Percentiles rank a stretch among this genome's conserved stretches.
phyloP scores from a whole-genome alignment of 73 alveolate genomes.

The Paramecium tetraurelia region DNA sequence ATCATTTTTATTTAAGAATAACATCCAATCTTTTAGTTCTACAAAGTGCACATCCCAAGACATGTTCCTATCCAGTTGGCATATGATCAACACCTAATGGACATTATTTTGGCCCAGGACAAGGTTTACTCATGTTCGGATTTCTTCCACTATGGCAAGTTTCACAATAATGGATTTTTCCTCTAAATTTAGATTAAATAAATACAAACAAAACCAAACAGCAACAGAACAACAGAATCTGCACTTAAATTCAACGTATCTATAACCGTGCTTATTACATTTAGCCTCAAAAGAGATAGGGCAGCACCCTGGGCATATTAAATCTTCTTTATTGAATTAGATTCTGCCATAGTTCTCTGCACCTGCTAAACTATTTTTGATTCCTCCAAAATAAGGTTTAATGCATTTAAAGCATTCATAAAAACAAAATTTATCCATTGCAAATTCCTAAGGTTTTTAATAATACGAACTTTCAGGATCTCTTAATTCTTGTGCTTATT shows the following conservation, averaged over 20 bases:
- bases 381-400: constrained; percentile 97
- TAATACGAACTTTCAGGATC: constrained; percentile 81
- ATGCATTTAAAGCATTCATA: constrained; percentile 95
- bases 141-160: constrained; percentile 94
- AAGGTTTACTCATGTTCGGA: constrained; percentile 79
- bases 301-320: constrained; percentile 93
- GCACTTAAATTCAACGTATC: constrained; percentile 84
- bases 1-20: not conserved
- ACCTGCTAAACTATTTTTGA: constrained; percentile 86
- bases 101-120: constrained; percentile 73
- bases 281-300: constrained; percentile 86
- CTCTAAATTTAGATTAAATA: constrained; percentile 50
- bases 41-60: constrained; percentile 94
- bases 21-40: constrained; percentile 61
- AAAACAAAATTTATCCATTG: constrained; percentile 85
- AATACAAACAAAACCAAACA: constrained; percentile 95
- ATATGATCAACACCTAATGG: constrained; percentile 92
- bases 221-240: constrained; percentile 94
- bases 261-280: constrained; percentile 78
- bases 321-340: constrained; percentile 85
- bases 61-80: constrained; percentile 96
- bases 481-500: constrained; percentile 82
- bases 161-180: constrained; percentile 98
- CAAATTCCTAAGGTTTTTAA: constrained; percentile 85
- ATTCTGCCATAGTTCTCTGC: constrained; percentile 73